Evolutionary conservation across 495 filamentous ascomycete species (phyloP).

Genomic region (Neurospora hispaniola): DNA sequence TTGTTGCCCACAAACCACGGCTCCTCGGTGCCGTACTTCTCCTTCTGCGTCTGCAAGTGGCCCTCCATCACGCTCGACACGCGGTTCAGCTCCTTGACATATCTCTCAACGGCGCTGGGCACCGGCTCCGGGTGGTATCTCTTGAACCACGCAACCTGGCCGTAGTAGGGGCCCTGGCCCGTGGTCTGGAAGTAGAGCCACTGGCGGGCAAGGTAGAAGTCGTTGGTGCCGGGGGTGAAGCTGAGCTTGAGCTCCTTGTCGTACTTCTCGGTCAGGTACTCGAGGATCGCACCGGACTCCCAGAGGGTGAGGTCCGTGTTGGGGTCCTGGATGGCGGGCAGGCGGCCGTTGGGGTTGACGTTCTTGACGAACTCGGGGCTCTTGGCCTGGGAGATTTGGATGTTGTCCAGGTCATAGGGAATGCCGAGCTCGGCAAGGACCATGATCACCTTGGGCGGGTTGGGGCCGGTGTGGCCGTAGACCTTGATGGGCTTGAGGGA

Average conservation of each 20-base stretch:
- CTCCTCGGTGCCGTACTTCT: conserved; percentile 15
- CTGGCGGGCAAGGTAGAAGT: conserved; percentile 47
- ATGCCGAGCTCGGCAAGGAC: conserved; percentile 53
- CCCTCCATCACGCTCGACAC: conserved; percentile 49
- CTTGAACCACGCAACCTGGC: conserved; percentile 41
- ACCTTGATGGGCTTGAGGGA: conserved; percentile 27
- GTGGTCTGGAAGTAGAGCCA: conserved; percentile 57
- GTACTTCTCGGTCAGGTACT: conserved; percentile 64
- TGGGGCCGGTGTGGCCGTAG: conserved; percentile 28
- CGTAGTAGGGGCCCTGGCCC: conserved; percentile 63
- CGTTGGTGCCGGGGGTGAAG: conserved; percentile 37
- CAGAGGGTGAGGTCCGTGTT: conserved; percentile 57
- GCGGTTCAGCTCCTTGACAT: conserved; percentile 48
- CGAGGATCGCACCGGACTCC: conserved; percentile 65
- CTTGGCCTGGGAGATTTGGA: conserved; percentile 46
- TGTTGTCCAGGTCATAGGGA: conserved; percentile 35
- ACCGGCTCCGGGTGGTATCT: conserved; percentile 46
- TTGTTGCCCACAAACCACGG: conserved; percentile 48
- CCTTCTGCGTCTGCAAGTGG: conserved; percentile 36
- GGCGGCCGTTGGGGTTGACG: conserved; percentile 65
- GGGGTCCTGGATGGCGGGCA: conserved; percentile 52
- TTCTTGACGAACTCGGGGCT: conserved; percentile 34
- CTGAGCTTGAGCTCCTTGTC: conserved; percentile 51
- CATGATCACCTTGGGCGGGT: conserved; percentile 48
- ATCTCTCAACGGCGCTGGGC: conserved; percentile 47